Evolutionary conservation across 2,329 filamentous ascomycete species (phyloP), one percentile per base, ranked within the genome.

Genomic region (Claviceps arundinis): DNA sequence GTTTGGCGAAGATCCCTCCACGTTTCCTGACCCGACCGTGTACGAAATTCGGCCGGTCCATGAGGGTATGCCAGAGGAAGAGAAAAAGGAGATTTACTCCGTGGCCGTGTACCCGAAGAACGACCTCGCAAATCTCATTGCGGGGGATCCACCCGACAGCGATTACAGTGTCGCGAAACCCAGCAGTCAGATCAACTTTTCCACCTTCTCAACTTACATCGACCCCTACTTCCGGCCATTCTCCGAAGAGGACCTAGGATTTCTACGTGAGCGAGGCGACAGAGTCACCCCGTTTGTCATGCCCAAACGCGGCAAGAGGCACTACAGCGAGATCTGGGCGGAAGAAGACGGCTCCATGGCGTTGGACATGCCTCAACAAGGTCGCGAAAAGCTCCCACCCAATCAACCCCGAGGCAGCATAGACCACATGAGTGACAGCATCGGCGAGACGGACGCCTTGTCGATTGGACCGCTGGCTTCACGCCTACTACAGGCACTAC

Each of bases 101-200:
- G 93, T 98, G 16, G 82, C 86, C 4, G 75, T 80, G 14, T 98
- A 93, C 64, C 93, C 93, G 0, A 77, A 77, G 50, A 84, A 80
- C 57, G 87, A 96, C 62, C 75, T 98, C 8, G 77, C 82, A 53
- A 84, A 96, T 62, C 74, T 93, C 58, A 94, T 95, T 57, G 86
- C 91, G 11, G 93, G 93, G 47, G 83, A 86, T 41, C 87, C 90
- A 1, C 91, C 93, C 1, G 90, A 97, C 67, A 89, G 88, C 65
- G 93, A 98, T 70, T 97, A 96, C 62, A 96, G 88, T 64, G 95
- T 82, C 64, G 85, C 89, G 37, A 98, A 97, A 65, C 89, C 91
- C 5, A 84, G 84, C 19, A 95, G 91, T 61, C 93, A 98, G 71
- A 93, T 97, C 65, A 90, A 87, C 65, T 93, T 93, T 58, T 85